Evolutionary conservation across 495 filamentous ascomycete species (phyloP).

Genomic region (Emericellopsis terricola): DNA sequence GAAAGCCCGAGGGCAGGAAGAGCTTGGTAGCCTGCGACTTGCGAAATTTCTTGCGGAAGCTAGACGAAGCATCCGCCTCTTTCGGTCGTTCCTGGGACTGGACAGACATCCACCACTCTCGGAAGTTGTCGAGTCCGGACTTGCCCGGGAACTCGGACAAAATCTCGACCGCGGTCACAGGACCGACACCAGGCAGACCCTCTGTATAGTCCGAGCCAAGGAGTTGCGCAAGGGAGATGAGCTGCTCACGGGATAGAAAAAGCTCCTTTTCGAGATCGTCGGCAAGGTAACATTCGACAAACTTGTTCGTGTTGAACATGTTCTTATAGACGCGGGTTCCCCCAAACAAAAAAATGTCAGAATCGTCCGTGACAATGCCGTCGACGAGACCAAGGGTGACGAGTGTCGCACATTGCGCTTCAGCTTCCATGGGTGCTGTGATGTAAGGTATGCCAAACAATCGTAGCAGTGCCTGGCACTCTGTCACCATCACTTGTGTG

Average conservation of each 20-base stretch:
- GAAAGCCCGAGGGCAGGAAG: conserved; percentile 66
- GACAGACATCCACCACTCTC: conserved; percentile 70
- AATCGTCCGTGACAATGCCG: conserved; percentile 96
- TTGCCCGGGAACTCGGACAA: conserved; percentile 62
- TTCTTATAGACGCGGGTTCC: conserved; percentile 96
- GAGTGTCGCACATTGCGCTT: conserved; percentile 91
- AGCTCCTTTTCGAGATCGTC: conserved; percentile 79
- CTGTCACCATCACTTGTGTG: conserved; percentile 79
- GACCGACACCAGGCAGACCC: conserved; percentile 74
- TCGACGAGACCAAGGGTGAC: conserved; percentile 76
- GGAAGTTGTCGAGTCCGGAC: conserved; percentile 44
- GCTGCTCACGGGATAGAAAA: conserved; percentile 58
- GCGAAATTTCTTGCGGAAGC: conserved; percentile 72
- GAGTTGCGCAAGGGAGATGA: conserved; percentile 77
- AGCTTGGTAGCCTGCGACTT: conserved; percentile 57
- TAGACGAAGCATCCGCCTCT: conserved; percentile 29
- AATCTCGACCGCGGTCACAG: conserved; percentile 84
- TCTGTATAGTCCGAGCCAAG: conserved; percentile 91
- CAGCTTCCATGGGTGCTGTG: conserved; percentile 96
- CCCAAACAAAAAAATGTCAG: conserved; percentile 92
- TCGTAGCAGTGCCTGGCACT: conserved; percentile 78
- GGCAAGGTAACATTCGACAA: conserved; percentile 89
- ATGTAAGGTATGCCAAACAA: conserved; percentile 93
- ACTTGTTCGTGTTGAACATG: conserved; percentile 97
- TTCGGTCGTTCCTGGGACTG: conserved; percentile 37